These are phyloP conservation scores for Saksenaea oblongispora DNA, from an alignment of 371 early-diverging fungal genomes.

Conservation along the genomic window DNA sequence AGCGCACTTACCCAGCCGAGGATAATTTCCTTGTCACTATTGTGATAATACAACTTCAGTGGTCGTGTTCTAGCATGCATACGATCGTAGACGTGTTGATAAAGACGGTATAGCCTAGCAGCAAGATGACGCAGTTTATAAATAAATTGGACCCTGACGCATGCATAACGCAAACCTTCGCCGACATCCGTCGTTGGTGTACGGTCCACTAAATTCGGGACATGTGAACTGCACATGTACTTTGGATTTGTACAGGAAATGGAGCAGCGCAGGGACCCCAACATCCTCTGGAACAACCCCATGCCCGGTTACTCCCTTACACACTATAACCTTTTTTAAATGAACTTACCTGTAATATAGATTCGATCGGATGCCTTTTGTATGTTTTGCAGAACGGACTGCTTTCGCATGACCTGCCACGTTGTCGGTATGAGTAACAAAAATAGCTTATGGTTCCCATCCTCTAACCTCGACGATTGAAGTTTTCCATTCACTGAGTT, in stretches of 20 bases:
- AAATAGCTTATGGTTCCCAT: background rate
- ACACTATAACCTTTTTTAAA: background rate
- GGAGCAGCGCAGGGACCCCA: constrained; percentile 69
- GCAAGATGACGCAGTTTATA: background rate
- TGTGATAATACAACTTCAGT: constrained; percentile 61
- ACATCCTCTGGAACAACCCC: constrained; percentile 50
- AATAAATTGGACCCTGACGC: constrained; percentile 2
- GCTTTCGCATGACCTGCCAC: constrained; percentile 27
- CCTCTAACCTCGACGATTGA: constrained; percentile 60
- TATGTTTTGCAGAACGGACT: constrained; percentile 25
- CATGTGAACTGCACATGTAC: constrained; percentile 69
- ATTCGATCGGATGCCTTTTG: constrained; percentile 31
- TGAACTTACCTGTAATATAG: constrained; percentile 34
- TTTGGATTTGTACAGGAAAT: constrained; percentile 77
- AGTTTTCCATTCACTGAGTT: constrained; percentile 72
- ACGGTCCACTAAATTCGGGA: constrained; percentile 57
- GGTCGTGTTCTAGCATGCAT: constrained; percentile 63
- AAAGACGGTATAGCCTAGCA: constrained; percentile 59
- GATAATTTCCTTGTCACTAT: constrained; percentile 62
- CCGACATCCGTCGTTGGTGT: constrained; percentile 39
- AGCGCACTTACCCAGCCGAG: constrained; percentile 69
- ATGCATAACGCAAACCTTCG: constrained; percentile 27
- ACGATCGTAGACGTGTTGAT: constrained; percentile 66
- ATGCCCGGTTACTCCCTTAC: background rate
- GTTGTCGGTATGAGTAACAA: background rate